Evolutionary conservation across 2,329 filamentous ascomycete genomes (phyloP), one percentile per base, ranked within the genome.

Genomic region (Paracorniculantispora psalliotae): DNA sequence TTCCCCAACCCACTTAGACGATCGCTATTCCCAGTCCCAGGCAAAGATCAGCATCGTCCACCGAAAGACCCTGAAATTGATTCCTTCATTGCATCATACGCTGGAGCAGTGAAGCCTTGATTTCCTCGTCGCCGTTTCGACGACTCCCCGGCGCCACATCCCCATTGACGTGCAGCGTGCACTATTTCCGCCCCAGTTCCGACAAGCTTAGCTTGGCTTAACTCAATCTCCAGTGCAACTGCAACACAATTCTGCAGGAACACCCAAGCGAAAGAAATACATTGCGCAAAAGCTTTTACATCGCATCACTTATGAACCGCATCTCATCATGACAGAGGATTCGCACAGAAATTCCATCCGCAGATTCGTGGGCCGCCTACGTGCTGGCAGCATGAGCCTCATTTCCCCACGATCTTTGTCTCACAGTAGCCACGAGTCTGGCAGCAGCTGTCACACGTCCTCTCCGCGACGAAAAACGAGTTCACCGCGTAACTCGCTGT

Each of bases 381-480:
- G 56, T 19, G 56, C 56, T 6, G 56, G 56, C 21, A 59, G 56
- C 56, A 52, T 59, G 56, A 52, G 50, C 43, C 57, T 59, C 33
- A 48, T 59, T 21, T 54, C 50, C 23, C 41, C 49, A 25, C 57
- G 44, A 30, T 44, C 57, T 23, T 48, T 49, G 21, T 54, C 48
- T 6, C 37, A 59, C 26, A 19, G 19, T 21, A 37, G 26, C 39
- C 25, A 46, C 21, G 39, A 46, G 26, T 46, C 57, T 3, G n/a
- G 37, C 30, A 43, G 37, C 33, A 46, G n/a, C 25, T 10, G 37
- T 12, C 41, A 26, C 48, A 37, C 48, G 28, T 52, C 43, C 39
- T 59, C 48, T 8, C 39, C 28, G 15, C 56, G 56, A 17, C 43
- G 49, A 17, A 54, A 37, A 35, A 46, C 41, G 4, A 59, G 47